Evolutionary conservation across 2,329 filamentous ascomycete genomes (phyloP), one percentile per base, ranked within the genome.

Genomic region (Sclerotinia trifoliorum): DNA sequence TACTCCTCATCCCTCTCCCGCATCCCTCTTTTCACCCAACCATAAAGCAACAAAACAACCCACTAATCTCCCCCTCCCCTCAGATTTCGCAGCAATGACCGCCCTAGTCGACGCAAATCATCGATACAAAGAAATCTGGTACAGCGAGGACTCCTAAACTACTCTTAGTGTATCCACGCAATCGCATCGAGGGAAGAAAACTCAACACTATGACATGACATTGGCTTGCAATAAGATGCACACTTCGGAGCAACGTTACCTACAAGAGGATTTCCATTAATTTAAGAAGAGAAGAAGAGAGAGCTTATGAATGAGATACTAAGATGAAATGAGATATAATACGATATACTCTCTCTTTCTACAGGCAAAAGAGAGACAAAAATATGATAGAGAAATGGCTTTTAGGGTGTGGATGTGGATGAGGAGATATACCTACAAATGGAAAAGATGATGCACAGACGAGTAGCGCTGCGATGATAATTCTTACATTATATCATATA

Each of bases 61-160:
- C 29, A 57, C 17, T 26, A 52, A 39, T 52, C 35, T 46, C 13
- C 39, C 29, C 13, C n/a, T 13, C 42, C 21, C 49, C 42, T 5
- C 17, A 63, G 71, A 97, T 80, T 92, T 91, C 79, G 84, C 83
- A 65, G 85, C 92, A 46, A 90, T 88, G 70, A 88, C 92, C 68
- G 87, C 90, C 0, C 90, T 97, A 3, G 94, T 97, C 21, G 91
- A 97, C 68, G 89, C 88, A 48, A 95, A 93, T 46, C 94, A 97
- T 80, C 86, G 88, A 62, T 87, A 93, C 77, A 91, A 90, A 76
- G 83, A 88, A 70, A 90, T 98, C 64, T 97, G 97, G 78, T 93
- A 91, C 62, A 35, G 44, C 35, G 70, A 71, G 26, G 26, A 51
- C 24, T 69, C 62, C n/a, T 35, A 21, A 13, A 35, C 5, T 11